phyloP scores from a whole-genome alignment of 352 stramenopile species.

The Phytopythium oedochilum region DNA sequence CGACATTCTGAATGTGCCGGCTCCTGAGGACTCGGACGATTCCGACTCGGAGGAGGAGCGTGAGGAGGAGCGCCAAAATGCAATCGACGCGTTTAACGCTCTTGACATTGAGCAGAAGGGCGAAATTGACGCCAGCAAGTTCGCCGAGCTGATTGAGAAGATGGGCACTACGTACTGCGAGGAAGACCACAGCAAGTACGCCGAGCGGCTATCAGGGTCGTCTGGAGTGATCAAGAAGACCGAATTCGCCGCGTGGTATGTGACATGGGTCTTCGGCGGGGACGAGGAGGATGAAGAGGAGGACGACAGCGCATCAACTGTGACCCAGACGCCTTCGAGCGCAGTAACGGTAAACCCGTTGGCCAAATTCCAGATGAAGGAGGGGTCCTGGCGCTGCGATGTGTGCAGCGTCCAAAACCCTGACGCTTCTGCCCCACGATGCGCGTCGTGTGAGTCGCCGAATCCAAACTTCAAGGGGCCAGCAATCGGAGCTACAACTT shows the following conservation, averaged over 20 bases:
- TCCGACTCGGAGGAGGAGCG: constrained; percentile 49
- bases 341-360: constrained; percentile 6
- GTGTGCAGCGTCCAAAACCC: constrained; percentile 20
- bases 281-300: constrained; percentile 7
- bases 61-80: constrained; percentile 42
- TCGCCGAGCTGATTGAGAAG: constrained; percentile 36
- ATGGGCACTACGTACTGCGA: constrained; percentile 39
- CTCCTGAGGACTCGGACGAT: constrained; percentile 16
- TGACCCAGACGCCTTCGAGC: not conserved
- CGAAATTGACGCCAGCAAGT: constrained; percentile 25
- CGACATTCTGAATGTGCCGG: not conserved
- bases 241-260: constrained; percentile 48
- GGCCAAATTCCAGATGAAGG: constrained; percentile 14
- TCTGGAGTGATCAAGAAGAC: constrained; percentile 21
- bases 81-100: constrained; percentile 22
- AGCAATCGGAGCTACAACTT: not conserved
- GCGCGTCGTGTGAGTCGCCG: constrained; percentile 21
- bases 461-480: constrained; percentile 21
- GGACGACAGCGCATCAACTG: not conserved
- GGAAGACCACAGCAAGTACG: constrained; percentile 29
- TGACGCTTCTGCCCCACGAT: constrained; percentile 11
- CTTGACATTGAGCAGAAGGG: constrained; percentile 15
- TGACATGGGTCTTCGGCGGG: constrained; percentile 39
- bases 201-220: constrained; percentile 3
- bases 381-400: constrained; percentile 29